Evolutionary conservation across 2,329 filamentous ascomycete species (phyloP), one percentile per base, ranked within the genome.

Genomic region (Phaeoacremonium minimum): DNA sequence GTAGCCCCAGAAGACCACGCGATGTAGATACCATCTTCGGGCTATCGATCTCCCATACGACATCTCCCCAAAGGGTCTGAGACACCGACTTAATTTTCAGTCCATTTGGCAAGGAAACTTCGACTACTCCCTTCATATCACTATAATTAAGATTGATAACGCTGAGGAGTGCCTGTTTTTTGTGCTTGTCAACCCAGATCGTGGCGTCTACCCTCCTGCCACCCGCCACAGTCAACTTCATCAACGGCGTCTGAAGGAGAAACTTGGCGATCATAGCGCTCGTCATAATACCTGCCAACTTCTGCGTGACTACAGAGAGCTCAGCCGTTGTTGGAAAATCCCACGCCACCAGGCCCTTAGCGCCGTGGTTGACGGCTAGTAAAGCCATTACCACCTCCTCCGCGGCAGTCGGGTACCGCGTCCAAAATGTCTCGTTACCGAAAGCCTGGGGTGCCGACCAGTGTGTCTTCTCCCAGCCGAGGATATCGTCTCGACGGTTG

Each of bases 391-490:
- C 66, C 19, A 60, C 57, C 35, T 66, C 64, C 46, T 75, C 72
- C 0, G 46, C 53, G 0, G 51, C 46, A 4, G 63, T 72, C 5
- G 70, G 71, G 35, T 63, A 61, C 5, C 67, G 49, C 7, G 46
- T 40, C 71, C 71, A 76, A 41, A 67, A 74, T 4, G 60, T 56
- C 35, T 63, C 56, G 18, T 64, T 62, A 4, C 58, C 67, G 46
- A 75, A 76, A 0, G 61, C 68, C 49, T 74, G 71, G 4, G 69
- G 60, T 3, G 69, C 68, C 16, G 62, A 61, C 71, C 71, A 76
- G 14, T 67, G 56, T 1, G 63, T 56, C 47, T 73, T 74, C 4
- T 46, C 45, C 22, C 46, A 45, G 15, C 55, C 52, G 4, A 71
- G 45, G 52, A 66, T 66, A 1, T 43, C 44, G 38, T 67, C 62